Evolutionary conservation across 1,139 yeast species (phyloP), one percentile per base, ranked within the genome.

Genomic region (Taphrina confusa): DNA sequence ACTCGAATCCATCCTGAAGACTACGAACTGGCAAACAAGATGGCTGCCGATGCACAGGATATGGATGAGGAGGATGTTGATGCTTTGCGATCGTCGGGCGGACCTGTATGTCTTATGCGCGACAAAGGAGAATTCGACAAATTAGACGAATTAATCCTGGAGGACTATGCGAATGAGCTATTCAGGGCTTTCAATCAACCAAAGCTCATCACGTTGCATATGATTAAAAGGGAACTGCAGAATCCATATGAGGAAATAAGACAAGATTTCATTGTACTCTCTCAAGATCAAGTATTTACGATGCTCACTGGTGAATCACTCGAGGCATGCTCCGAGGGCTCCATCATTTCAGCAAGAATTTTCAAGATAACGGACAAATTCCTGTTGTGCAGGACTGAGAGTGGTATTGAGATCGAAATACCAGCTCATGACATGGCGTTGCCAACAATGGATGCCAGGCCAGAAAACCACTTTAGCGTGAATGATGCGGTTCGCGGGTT

Each of bases 1-100:
- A 92, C 98, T 0, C 82, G 98, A 75, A 90, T 94, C 49, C 99
- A 92, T 69, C 98, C 98, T 2, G 97, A 94, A 73, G 98, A 92
- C 73, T 92, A 92, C 71, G 96, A 88, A 64, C 79, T 92, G 67
- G 97, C 97, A 1, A 82, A 94, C 61, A 92, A 92, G 71, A 91
- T 92, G 90, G 97, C 97, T 8, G 94, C 96, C 1, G 98, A 92
- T 76, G 97, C 98, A 1, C 78, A 92, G 65, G 99, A 94, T 69
- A 80, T 90, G 66, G 97, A 91, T 69, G 98, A 94, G 69, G 97
- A 91, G 73, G 96, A 91, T 68, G 80, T 88, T 70, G 88, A 85
- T 2, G 94, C 85, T 62, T 77, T 85, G 64, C 95, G 87, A 67
- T 78, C 78, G 60, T 76, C 78, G 23, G 78, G 79, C 23, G 97